phyloP scores from a whole-genome alignment of 495 filamentous ascomycete species.

The Cenococcum geophilum region DNA sequence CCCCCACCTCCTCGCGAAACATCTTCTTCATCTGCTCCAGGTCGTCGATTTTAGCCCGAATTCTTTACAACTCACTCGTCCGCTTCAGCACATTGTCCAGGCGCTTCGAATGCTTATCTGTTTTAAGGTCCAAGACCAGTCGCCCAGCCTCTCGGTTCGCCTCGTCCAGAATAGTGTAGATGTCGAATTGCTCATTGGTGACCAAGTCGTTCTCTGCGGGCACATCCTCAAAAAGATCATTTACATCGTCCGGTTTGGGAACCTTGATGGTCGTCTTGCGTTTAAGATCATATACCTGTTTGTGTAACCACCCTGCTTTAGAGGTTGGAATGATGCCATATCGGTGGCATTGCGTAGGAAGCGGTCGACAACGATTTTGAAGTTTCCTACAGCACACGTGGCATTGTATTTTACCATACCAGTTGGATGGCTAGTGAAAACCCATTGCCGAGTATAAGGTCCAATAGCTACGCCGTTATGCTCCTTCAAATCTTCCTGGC shows the following conservation, averaged over 20 bases:
- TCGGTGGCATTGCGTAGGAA: not conserved
- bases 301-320: slow-evolving; percentile 4
- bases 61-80: not conserved
- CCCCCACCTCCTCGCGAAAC: not conserved
- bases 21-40: not conserved
- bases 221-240: not conserved
- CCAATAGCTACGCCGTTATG: not conserved
- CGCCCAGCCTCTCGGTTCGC: slow-evolving; percentile 10
- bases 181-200: not conserved
- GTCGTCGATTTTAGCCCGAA: not conserved
- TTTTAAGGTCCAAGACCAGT: not conserved
- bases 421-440: not conserved
- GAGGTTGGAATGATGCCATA: not conserved
- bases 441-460: not conserved
- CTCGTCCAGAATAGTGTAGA: slow-evolving; percentile 3
- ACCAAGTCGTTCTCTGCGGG: not conserved
- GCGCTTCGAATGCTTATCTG: not conserved
- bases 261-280: not conserved
- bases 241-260: not conserved
- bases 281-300: slow-evolving; percentile 2
- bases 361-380: not conserved
- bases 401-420: not conserved
- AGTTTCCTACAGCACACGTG: not conserved
- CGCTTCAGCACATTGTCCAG: slow-evolving; percentile 2
- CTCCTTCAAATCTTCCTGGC: not conserved